Evolutionary conservation across 805 yeast genomes (phyloP).

Genomic region (Yarrowia sp.): DNA sequence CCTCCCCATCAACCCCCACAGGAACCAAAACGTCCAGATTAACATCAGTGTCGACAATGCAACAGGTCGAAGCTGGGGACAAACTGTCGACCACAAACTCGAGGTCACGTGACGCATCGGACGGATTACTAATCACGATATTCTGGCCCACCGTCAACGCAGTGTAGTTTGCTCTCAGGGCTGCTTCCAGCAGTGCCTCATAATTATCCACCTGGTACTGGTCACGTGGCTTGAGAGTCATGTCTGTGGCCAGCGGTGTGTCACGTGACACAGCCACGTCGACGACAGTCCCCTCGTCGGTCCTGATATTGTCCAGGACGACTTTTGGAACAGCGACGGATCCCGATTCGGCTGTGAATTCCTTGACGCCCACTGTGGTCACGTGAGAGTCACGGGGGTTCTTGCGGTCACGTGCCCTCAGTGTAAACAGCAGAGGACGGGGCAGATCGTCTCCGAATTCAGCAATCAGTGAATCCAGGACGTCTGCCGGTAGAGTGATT

Average conservation of each 20-base stretch:
- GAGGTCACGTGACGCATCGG: slow-evolving; percentile 43
- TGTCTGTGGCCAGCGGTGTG: slow-evolving; percentile 58
- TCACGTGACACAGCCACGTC: slow-evolving; percentile 45
- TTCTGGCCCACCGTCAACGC: slow-evolving; percentile 55
- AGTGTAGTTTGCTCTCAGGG: slow-evolving; percentile 59
- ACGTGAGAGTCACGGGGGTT: slow-evolving; percentile 40
- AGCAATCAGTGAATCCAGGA: slow-evolving; percentile 45
- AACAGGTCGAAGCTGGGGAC: slow-evolving; percentile 52
- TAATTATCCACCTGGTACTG: slow-evolving; percentile 53
- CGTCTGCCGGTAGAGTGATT: slow-evolving; percentile 47
- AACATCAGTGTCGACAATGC: slow-evolving; percentile 65
- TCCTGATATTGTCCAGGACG: slow-evolving; percentile 48
- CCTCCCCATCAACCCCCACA: not conserved
- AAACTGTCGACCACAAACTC: slow-evolving; percentile 52
- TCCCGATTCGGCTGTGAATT: slow-evolving; percentile 55
- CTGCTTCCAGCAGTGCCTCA: slow-evolving; percentile 61
- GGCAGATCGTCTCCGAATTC: slow-evolving; percentile 41
- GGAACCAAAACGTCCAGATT: slow-evolving; percentile 50
- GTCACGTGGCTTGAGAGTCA: slow-evolving; percentile 56
- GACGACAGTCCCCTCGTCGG: slow-evolving; percentile 43
- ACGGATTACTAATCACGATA: slow-evolving; percentile 50
- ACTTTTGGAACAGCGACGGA: slow-evolving; percentile 52
- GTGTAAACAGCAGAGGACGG: slow-evolving; percentile 53
- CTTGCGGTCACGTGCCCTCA: slow-evolving; percentile 46
- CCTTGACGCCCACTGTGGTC: slow-evolving; percentile 56